phyloP scores from a whole-genome alignment of 176 grass and related monocot species.

The Cocos nucifera region DNA sequence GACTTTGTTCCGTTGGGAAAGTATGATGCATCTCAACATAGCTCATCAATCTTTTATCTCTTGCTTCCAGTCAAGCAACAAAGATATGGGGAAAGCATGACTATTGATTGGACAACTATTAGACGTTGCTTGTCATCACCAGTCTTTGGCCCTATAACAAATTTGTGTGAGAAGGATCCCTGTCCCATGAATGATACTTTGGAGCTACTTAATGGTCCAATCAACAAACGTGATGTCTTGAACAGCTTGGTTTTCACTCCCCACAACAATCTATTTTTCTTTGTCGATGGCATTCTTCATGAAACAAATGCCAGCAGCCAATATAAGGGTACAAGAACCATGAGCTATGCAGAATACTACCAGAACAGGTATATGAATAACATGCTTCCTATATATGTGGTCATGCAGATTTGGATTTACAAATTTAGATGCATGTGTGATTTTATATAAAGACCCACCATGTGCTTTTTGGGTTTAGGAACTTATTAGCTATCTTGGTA shows the following conservation, averaged over 20 bases:
- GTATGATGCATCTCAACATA: slow-evolving; percentile 17
- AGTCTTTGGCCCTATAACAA: slow-evolving; percentile 36
- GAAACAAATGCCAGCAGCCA: slow-evolving; percentile 47
- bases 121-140: slow-evolving; percentile 71
- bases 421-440: no score
- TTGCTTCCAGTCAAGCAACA: slow-evolving; percentile 74
- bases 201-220: slow-evolving; percentile 48
- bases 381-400: neutral
- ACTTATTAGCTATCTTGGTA: no score
- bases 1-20: slow-evolving; percentile 50
- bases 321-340: neutral
- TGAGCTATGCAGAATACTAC: slow-evolving; percentile 57
- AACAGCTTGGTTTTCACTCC: slow-evolving; percentile 81
- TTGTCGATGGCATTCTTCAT: slow-evolving; percentile 51
- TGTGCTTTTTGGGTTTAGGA: no score
- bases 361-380: slow-evolving; percentile 39
- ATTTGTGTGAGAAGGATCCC: slow-evolving; percentile 19
- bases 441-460: no score
- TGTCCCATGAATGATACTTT: slow-evolving; percentile 37
- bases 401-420: no score
- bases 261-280: slow-evolving; percentile 59
- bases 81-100: slow-evolving; percentile 35
- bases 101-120: slow-evolving; percentile 73
- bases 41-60: slow-evolving; percentile 63
- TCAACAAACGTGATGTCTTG: slow-evolving; percentile 57